Evolutionary conservation across 1,284 basidiomycete genomes (phyloP).

Genomic region (Puccinia coronata): DNA sequence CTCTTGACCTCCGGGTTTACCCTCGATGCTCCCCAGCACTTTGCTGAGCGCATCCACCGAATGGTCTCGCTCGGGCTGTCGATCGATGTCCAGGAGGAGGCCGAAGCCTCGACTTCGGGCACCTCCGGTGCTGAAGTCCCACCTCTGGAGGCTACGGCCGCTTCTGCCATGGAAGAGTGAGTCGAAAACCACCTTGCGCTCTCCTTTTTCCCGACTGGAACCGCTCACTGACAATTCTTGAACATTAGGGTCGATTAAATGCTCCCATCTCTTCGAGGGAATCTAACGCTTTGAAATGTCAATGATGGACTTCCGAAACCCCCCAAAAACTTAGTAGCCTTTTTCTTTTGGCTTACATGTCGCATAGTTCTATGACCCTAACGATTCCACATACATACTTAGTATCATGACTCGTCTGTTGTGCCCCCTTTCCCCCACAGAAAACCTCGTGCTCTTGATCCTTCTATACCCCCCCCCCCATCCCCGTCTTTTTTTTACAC

Average conservation of each 20-base stretch:
- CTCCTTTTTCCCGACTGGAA: too few relatives aligned
- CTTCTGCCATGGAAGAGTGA: slow-evolving; percentile 50
- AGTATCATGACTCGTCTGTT: too few relatives aligned
- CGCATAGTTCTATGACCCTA: too few relatives aligned
- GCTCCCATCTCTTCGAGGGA: neutral
- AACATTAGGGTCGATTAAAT: slow-evolving; percentile 29
- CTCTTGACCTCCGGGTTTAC: slow-evolving; percentile 75
- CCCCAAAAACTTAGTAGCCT: too few relatives aligned
- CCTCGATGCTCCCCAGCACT: slow-evolving; percentile 90
- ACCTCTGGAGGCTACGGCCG: slow-evolving; percentile 21
- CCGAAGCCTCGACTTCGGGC: slow-evolving; percentile 34
- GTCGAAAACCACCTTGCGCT: neutral
- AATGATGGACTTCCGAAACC: too few relatives aligned
- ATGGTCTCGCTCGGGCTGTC: slow-evolving; percentile 78
- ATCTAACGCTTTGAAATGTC: too few relatives aligned
- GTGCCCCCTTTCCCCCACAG: neutral
- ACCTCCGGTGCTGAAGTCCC: slow-evolving; percentile 2
- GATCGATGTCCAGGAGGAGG: slow-evolving; percentile 60
- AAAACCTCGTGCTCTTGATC: too few relatives aligned
- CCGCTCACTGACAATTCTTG: neutral
- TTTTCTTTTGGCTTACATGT: too few relatives aligned
- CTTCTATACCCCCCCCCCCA: too few relatives aligned
- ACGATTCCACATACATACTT: neutral
- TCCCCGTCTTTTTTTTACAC: too few relatives aligned
- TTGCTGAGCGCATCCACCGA: slow-evolving; percentile 93